Base-by-base conservation (phyloP, 2,329 filamentous ascomycete species). In the Aspergillus carbonarius region DNA sequence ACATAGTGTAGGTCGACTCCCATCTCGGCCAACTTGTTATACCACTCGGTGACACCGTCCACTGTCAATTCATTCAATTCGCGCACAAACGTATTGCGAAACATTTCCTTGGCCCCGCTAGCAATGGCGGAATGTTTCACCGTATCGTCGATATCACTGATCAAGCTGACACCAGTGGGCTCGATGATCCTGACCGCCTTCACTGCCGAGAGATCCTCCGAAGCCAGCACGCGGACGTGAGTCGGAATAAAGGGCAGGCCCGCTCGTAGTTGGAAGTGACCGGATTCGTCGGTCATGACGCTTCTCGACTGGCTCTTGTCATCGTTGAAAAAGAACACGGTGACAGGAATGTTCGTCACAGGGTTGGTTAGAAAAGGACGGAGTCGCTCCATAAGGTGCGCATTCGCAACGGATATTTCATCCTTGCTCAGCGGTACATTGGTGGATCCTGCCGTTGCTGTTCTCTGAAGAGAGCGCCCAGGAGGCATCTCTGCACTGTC, bases 61-160 rank as follows among this genome's bases (percentile, higher is more conserved):
- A 99, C 87, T 0, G 87, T 92, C 47, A 98, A 81, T 60, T 93
- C 92, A 3, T 78, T 81, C 1, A 98, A 80, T 46, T 97, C 92
- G 9, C 93, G 88, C 54, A 97, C 88, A 71, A 99, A 99, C 0
- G 92, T 95, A 73, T 97, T 98, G 58, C 93, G 88, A 74, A 98
- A 98, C 61, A 98, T 97, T 71, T 98, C 95, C 59, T 92, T 88
- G 0, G 93, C 89, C 6, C 96, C 95, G 54, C 85, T 85, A 1
- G 87, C 85, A 64, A 99, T 97, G 57, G 93, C 96, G 18, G 95
- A 97, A 68, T 92, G 89, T 74, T 99, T 99, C 71, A 99, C 88
- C 0, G 95, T 99, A 74, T 99, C 95, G 70, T 99, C 95, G 63
- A 99, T 95, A 72, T 99, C 95, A 72, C 92, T 98, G 72, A 99